Base-by-base conservation (phyloP, 352 stramenopile species). In the Phytophthora constricta region DNA sequence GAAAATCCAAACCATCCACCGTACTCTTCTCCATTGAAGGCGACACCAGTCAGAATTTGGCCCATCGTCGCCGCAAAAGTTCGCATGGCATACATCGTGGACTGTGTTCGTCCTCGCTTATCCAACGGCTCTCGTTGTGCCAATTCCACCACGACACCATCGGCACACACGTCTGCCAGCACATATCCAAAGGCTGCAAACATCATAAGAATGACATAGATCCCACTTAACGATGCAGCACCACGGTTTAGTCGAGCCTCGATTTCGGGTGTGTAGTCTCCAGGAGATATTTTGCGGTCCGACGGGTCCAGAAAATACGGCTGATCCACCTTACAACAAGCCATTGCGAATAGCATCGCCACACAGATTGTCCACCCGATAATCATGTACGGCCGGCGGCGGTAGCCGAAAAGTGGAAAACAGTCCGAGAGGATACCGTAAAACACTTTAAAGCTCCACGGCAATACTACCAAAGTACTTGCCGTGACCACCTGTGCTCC, bases 381-480 rank as follows among this genome's bases (percentile, higher is more conserved):
- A 0, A 75, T 1, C 67, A 71, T 75, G 34, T 60, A 75, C 13
- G 67, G 67, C 13, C 57, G 49, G 37, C 67, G 67, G 41, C 67
- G 67, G 23, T 70, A 70, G 27, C 67, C 67, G 16, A 56, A 71
- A 9, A 95, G 80, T 7, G 86, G 88, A 22, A 87, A 75, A 46
- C 85, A 95, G 67, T 95, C 88, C 9, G 75, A 75, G 10, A 75
- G 33, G 16, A 62, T 58, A 16, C 61, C 65, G 48, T 70, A 74
- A 42, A 74, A 72, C 17, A 86, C 76, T 62, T 92, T 94, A 64
- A 91, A 91, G 5, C 58, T 80, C 83, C 84, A 95, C 5, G 80
- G 82, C 10, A 92, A 60, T 46, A 77, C 74, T 0, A 92, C 65
- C 16, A 92, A 46, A 3, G 62, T 63, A 2, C 16, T 19, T 2